Conservation (phyloP, 768 basidiomycete species). For the Pleurotus tuber-regium region DNA sequence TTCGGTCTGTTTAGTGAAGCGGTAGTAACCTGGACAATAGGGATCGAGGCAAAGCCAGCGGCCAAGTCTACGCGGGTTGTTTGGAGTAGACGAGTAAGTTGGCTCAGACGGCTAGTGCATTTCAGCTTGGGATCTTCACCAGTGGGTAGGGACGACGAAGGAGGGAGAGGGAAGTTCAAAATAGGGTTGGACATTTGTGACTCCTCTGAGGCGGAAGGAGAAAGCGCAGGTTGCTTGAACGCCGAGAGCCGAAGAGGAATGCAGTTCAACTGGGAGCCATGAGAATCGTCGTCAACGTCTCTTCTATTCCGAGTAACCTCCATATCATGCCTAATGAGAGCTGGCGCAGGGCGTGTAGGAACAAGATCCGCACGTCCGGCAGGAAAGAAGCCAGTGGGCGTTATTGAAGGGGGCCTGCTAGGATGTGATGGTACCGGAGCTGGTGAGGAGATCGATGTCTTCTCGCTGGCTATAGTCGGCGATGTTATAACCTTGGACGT, state of each 20-base stretch:
- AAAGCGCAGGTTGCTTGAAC: not conserved
- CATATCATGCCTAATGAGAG: not conserved
- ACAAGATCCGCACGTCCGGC: not conserved
- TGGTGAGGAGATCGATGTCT: not conserved
- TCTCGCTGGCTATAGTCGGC: not conserved
- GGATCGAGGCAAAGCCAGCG: not conserved
- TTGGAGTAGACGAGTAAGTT: not conserved
- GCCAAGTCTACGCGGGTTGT: not conserved
- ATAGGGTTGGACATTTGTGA: not conserved
- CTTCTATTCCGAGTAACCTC: no score
- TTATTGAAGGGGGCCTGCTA: not conserved
- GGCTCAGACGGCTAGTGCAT: not conserved
- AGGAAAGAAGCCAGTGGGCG: not conserved
- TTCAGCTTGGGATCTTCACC: not conserved
- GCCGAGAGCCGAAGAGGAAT: no score
- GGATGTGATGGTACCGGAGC: not conserved
- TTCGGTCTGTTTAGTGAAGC: not conserved
- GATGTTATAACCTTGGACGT: not conserved
- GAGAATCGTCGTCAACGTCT: no score
- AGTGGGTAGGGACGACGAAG: not conserved
- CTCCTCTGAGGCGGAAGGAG: not conserved
- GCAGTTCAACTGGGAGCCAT: no score
- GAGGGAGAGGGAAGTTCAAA: not conserved
- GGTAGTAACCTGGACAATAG: not conserved
- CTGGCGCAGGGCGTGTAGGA: not conserved